Evolutionary conservation across 148 eudicot species (phyloP), one percentile per base, ranked within the genome.

Genomic region (Chenopodium berlandieri): DNA sequence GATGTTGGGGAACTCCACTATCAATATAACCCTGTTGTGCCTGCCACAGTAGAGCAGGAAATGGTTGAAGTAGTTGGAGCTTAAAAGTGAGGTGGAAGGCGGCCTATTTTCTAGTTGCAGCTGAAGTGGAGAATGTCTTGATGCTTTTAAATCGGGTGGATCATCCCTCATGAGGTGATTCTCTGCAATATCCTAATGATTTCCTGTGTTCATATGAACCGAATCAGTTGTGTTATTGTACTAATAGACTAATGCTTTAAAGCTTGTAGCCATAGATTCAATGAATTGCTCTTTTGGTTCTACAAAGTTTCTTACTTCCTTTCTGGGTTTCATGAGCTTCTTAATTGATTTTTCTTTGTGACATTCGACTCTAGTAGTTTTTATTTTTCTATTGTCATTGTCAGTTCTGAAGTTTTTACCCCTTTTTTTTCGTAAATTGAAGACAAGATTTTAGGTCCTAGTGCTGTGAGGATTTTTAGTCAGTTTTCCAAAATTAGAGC

Each of bases 1-100:
- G 99, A 94, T 81, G 99, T 94, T 64, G 93, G 97, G 56, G 98
- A 96, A 78, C 94, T 96, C 63, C 97, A 96, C 87, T 94, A 88
- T 81, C 74, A 83, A 70, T 96, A 94, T 86, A 85, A 92, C 79
- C 99, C 98, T 0, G 97, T 91, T 19, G 90, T 82, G 66, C 86
- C 95, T 30, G 78, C 88, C 30, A 75, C 85, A 31, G 92, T 90
- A 50, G 95, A 96, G 81, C 98, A 96, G 71, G 97, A 94, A 82
- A 96, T 96, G 99, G 82, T 83, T 52, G 98, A 96, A 83, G 91
- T 82, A 13, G 78, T 82, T 17, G 77, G 27, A 67, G 81, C 86
- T n/a, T 89, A 86, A 88, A 47, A 10, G 20, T 60, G 10, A 67
- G 65, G 31, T 54, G 60, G 48, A 54, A 32, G 65, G 16, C 40